Conservation (phyloP, 73 alveolate genomes). For the Diophrys sp. region DNA sequence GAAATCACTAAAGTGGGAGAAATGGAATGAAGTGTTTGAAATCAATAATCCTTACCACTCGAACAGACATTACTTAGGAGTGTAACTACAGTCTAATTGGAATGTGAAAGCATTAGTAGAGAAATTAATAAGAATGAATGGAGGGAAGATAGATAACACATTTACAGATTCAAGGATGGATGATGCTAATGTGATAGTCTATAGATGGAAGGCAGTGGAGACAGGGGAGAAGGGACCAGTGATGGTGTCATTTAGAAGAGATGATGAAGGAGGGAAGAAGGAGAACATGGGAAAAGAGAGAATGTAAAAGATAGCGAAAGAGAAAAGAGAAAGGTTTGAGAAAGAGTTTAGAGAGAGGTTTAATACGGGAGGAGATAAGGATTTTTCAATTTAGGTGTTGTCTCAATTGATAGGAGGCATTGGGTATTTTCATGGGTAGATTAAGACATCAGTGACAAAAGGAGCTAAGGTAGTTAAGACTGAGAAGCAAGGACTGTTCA, state of each 20-base stretch:
- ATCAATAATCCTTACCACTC: not conserved
- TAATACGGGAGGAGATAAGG: constrained; percentile 24
- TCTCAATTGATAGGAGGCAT: constrained; percentile 56
- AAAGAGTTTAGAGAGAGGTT: too few relatives aligned
- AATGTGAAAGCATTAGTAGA: constrained; percentile 12
- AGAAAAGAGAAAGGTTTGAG: too few relatives aligned
- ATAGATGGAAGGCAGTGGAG: not conserved
- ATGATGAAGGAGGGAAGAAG: too few relatives aligned
- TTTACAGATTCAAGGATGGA: constrained; percentile 8
- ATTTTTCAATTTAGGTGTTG: constrained; percentile 51
- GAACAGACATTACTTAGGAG: not conserved
- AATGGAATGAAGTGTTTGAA: not conserved
- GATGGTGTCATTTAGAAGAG: too few relatives aligned
- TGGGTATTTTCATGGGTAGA: constrained; percentile 61
- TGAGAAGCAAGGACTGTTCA: constrained; percentile 64
- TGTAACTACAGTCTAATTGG: not conserved
- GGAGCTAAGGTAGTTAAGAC: not conserved
- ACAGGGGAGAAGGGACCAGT: too few relatives aligned
- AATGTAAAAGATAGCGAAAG: too few relatives aligned
- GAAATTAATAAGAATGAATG: not conserved
- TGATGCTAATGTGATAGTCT: not conserved
- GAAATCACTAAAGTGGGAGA: not conserved
- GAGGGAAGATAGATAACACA: constrained; percentile 9
- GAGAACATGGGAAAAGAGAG: not conserved
- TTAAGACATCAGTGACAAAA: constrained; percentile 14